These are phyloP conservation scores for Lolium perenne DNA, from an alignment of 176 grass and related monocot species.

Conservation along the genomic window DNA sequence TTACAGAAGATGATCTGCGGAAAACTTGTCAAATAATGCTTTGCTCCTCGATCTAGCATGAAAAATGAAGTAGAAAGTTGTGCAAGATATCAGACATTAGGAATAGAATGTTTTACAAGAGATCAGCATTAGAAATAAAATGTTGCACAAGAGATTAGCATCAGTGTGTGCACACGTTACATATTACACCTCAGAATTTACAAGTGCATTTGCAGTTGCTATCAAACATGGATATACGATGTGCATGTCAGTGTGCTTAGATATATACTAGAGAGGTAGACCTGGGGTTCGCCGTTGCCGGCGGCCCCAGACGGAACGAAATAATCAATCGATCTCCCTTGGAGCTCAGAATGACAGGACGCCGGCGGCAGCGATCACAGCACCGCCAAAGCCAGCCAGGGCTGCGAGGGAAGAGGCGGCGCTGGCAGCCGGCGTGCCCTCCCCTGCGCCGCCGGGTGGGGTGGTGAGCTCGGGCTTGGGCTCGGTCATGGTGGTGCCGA, in stretches of 20 bases:
- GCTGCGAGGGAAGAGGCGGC: background rate
- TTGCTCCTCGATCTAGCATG: too few species aligned
- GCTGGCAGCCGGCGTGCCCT: background rate
- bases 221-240: background rate
- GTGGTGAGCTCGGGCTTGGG: slow-evolving; percentile 19
- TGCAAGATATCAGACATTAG: too few species aligned
- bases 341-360: slow-evolving; percentile 39
- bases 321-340: background rate
- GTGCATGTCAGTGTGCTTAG: background rate
- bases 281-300: background rate
- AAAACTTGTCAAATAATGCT: background rate
- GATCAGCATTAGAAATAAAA: background rate
- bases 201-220: background rate
- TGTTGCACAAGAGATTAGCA: background rate
- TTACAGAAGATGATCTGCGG: background rate
- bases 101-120: background rate
- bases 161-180: background rate
- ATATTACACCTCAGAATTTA: background rate
- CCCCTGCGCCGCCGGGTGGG: slow-evolving; percentile 22
- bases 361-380: background rate
- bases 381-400: background rate
- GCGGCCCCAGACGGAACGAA: background rate
- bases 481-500: slow-evolving; percentile 51
- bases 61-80: too few species aligned
- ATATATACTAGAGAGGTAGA: background rate